Base-by-base conservation (phyloP, 495 filamentous ascomycete species). In the Aspergillus saccharolyticus region DNA sequence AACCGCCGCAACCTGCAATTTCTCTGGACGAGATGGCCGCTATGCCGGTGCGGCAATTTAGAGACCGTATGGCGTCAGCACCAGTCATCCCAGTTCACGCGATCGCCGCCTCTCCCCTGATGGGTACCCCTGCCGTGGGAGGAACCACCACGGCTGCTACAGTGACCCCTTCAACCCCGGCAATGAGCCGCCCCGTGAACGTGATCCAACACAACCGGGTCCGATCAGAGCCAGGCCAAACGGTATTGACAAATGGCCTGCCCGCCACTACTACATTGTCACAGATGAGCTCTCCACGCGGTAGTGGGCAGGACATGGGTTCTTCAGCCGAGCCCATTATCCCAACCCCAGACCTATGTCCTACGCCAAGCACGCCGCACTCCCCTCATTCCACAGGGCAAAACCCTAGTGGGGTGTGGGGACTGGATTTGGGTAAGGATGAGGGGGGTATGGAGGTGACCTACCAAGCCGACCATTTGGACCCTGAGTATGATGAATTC, bases 41-140 rank as follows among this genome's bases (percentile, higher is more conserved):
- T 4, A 63, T 64, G 52, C 67, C 66, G 28, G 66, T 67, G 47
- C 68, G 66, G 18, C 74, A 71, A 24, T 77, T 73, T 64, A 58
- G 74, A 53, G 70, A 77, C 24, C 72, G 74, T 8, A 54, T 77
- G 33, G 70, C 66, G 8, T 75, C 74, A 16, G 74, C 74, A 1
- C 74, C 74, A 0, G 70, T 74, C 24, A 57, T 74, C 16, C 67
- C 72, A 12, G 46, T 74, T 18, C 67, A 69, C 44, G 61, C 67
- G 21, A 10, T 58, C 12, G 57, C 33, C 33, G 10, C 62, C 17
- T 56, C 63, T 4, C 58, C 54, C 0, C 68, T 65, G 33, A 61
- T 64, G 4, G 59, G 68, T 1, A 64, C 61, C 20, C 62, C 21
- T n/a, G 46, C 46, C 18, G 33, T 44, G 2, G 33, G 33, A 12